These are phyloP conservation scores for Hanseniaspora osmophila DNA, from an alignment of 805 yeast species.

Conservation along the genomic window DNA sequence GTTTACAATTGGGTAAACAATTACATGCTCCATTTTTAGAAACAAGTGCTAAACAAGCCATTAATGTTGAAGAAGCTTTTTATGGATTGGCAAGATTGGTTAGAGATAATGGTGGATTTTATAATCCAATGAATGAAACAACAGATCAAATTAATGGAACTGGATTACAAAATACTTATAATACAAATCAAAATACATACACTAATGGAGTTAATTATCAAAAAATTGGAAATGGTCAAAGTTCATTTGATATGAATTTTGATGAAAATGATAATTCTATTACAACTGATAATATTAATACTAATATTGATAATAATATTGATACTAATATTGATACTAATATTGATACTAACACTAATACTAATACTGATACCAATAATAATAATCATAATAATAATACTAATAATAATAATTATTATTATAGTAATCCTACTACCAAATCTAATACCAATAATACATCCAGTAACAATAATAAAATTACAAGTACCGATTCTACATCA, in stretches of 20 bases:
- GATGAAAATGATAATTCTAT: background rate
- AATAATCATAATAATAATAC: background rate
- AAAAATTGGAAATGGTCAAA: too few species aligned
- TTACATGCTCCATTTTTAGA: constrained; percentile 71
- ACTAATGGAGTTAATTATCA: background rate
- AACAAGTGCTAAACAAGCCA: constrained; percentile 82
- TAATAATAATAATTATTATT: background rate
- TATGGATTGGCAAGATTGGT: constrained; percentile 51
- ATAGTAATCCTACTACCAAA: background rate
- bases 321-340: background rate
- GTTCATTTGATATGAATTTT: background rate
- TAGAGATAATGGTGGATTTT: constrained; percentile 24
- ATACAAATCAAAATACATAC: background rate
- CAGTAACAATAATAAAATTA: too few species aligned
- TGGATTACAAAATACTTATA: background rate
- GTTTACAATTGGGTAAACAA: constrained; percentile 43
- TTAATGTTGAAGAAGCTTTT: constrained; percentile 80
- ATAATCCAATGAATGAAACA: constrained; percentile 11
- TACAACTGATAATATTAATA: background rate
- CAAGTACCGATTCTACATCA: too few species aligned
- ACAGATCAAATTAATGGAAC: background rate
- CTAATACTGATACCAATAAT: background rate
- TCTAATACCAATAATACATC: background rate
- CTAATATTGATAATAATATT: background rate
- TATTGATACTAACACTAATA: background rate